Evolutionary conservation across 2,329 filamentous ascomycete species (phyloP).

Genomic region (Neurospora crassa): DNA sequence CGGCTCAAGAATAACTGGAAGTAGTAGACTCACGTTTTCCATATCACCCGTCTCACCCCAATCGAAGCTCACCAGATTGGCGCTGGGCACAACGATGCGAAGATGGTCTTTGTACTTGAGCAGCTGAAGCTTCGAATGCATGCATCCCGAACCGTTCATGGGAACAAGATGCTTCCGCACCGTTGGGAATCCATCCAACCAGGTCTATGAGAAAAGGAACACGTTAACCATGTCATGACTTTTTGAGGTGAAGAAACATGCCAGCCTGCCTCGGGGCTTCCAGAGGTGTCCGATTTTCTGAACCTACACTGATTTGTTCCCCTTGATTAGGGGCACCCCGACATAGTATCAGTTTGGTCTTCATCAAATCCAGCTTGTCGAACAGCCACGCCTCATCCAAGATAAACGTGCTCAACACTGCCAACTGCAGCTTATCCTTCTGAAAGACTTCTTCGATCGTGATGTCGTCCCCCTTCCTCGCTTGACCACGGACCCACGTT

Average conservation of each 20-base stretch:
- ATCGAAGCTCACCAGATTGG: conserved; percentile 76
- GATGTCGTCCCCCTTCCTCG: conserved; percentile 60
- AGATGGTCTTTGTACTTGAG: conserved; percentile 68
- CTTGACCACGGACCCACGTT: conserved; percentile 62
- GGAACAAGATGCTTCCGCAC: conserved; percentile 48
- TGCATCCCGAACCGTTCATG: conserved; percentile 64
- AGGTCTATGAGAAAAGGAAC: background rate
- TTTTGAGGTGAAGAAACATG: conserved; percentile 28
- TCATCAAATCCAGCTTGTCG: conserved; percentile 52
- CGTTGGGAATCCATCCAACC: conserved; percentile 20
- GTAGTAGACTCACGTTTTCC: conserved; percentile 60
- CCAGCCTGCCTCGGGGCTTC: background rate
- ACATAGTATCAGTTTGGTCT: conserved; percentile 53
- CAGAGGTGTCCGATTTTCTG: background rate
- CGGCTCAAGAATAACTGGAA: conserved; percentile 4
- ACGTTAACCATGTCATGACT: conserved; percentile 38
- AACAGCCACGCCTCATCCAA: conserved; percentile 78
- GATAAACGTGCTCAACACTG: conserved; percentile 77
- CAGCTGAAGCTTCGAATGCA: conserved; percentile 93
- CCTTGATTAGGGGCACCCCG: conserved; percentile 42
- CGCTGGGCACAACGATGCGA: conserved; percentile 75
- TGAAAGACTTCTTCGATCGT: conserved; percentile 83
- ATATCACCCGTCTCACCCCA: conserved; percentile 81
- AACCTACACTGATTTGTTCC: conserved; percentile 34
- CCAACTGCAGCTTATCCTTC: conserved; percentile 59